Base-by-base conservation (phyloP, 352 stramenopile species). In the Phytophthora boehmeriae region DNA sequence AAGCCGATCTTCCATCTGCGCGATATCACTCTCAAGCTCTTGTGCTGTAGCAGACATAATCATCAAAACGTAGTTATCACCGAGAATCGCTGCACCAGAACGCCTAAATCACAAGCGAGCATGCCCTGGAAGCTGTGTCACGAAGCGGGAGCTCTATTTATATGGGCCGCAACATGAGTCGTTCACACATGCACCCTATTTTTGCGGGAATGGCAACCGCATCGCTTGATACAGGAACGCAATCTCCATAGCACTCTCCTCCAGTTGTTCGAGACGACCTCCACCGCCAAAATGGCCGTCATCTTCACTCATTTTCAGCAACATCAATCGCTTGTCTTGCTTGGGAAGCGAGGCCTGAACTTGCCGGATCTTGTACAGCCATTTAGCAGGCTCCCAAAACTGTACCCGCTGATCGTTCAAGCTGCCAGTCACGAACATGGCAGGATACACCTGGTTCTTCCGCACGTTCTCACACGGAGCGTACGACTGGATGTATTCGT, bases 331-430 rank as follows among this genome's bases (percentile, higher is more conserved):
- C 23, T 72, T 66, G 11, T 75, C 52, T 6, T 44, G 45, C n/a
- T 67, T 72, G 3, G 65, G 48, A 8, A 66, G 27, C n/a, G 50
- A 68, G 0, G 75, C 64, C 32, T 86, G 76, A 4, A 86, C 58
- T 36, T 79, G 69, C 1, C 87, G 86, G 47, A 96, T 72, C 43
- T 85, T 75, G 56, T 89, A 86, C 23, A 95, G 70, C 81, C 81
- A 95, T 28, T 93, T 94, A 32, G 93, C 77, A n/a, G 86, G 88
- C 44, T 96, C 84, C 85, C 86, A 96, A 46, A 89, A 93, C 54
- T 92, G 82, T 42, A 95, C 86, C 20, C 88, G 74, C 55, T 88
- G 76, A 56, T 96, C 88, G 43, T 94, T 90, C 43, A 95, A 67
- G 53, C 83, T 88, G 1, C 83, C 86, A 1, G 88, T 96, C 28